phyloP scores from a whole-genome alignment of 2,329 filamentous ascomycete species.

The Ceratocystis papillata region DNA sequence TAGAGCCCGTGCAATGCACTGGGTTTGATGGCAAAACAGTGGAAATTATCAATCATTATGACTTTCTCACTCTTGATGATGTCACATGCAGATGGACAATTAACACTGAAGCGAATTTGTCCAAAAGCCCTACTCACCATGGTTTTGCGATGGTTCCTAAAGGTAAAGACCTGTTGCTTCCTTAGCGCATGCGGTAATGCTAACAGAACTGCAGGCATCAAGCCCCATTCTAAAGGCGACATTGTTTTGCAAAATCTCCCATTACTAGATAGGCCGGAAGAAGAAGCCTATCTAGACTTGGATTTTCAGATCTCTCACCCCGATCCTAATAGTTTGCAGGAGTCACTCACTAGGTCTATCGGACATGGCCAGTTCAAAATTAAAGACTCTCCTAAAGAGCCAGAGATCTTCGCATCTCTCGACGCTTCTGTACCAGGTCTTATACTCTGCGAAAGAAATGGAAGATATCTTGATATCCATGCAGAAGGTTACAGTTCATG shows the following conservation, averaged over 20 bases:
- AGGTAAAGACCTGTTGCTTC: not conserved
- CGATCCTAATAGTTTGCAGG: not conserved
- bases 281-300: constrained; percentile 29
- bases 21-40: constrained; percentile 36
- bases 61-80: constrained; percentile 43
- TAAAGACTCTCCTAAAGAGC: not conserved
- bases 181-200: not conserved
- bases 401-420: not conserved
- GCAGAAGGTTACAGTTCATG: not conserved
- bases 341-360: not conserved
- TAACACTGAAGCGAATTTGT: not conserved
- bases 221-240: constrained; percentile 35
- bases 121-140: not conserved
- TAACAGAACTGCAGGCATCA: constrained; percentile 31
- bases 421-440: not conserved
- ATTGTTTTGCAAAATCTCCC: constrained; percentile 28
- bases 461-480: not conserved
- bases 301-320: constrained; percentile 24
- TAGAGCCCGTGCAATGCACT: constrained; percentile 47
- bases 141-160: not conserved
- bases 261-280: not conserved
- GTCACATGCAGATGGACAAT: constrained; percentile 33
- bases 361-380: not conserved
- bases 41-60: constrained; percentile 44
- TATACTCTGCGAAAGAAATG: constrained; percentile 28